A percentile compares a stretch with the other conserved stretches of the same genome.
Conservation (phyloP, 1,139 yeast genomes). For the Pichia norvegensis region DNA sequence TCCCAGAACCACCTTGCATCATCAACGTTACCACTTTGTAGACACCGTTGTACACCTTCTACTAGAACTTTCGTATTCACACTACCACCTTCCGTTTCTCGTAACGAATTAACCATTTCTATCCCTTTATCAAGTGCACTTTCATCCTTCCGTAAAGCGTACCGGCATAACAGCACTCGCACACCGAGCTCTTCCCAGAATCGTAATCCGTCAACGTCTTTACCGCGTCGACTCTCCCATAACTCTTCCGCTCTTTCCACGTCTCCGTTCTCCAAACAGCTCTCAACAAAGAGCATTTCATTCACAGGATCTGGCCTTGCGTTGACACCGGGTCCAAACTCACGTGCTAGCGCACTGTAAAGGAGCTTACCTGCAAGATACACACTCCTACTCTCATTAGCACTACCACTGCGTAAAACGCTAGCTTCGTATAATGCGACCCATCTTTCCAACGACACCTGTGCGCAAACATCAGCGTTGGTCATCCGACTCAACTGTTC, state of each 20-base stretch:
- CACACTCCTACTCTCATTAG: conserved; percentile 19
- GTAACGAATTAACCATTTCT: conserved; percentile 17
- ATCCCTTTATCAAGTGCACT: conserved; percentile 19
- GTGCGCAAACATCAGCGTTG: conserved; percentile 15
- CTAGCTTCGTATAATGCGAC: conserved; percentile 18
- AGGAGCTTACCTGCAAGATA: conserved; percentile 26
- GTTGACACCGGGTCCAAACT: conserved; percentile 15
- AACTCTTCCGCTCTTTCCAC: conserved; percentile 20
- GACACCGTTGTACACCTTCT: conserved; percentile 18
- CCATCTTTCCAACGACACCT: conserved; percentile 20
- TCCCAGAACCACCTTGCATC: conserved; percentile 25
- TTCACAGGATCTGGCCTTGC: conserved; percentile 29
- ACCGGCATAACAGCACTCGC: conserved; percentile 17
- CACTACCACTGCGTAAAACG: background rate
- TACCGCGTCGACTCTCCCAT: conserved; percentile 22
- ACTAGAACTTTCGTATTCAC: conserved; percentile 20
- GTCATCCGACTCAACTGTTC: conserved; percentile 16
- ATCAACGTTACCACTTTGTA: conserved; percentile 11
- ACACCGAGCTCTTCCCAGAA: conserved; percentile 30
- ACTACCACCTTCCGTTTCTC: conserved; percentile 2
- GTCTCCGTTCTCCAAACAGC: conserved; percentile 20
- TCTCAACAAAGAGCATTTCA: conserved; percentile 27
- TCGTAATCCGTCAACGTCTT: conserved; percentile 26
- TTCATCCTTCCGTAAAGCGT: background rate
- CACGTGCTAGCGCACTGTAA: conserved; percentile 15